A percentile compares a stretch with the other conserved stretches of the same genome.
Conservation (phyloP, 805 yeast genomes). For the Saturnispora bothae region DNA sequence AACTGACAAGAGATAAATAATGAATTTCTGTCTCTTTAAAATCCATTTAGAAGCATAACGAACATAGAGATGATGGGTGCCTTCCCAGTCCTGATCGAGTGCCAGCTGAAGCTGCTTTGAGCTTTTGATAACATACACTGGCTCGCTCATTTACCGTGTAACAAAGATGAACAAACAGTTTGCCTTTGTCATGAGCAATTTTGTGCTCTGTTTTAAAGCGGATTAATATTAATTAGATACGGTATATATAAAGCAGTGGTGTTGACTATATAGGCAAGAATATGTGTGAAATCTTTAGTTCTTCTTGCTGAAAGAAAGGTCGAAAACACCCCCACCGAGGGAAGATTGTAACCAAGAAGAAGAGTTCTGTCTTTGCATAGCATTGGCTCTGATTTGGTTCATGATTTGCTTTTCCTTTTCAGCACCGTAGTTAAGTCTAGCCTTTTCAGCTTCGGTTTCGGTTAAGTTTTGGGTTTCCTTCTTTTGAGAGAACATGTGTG, state of each 20-base stretch:
- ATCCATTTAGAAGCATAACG: not conserved
- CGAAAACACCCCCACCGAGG: slow-evolving; percentile 25
- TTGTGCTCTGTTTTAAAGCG: not conserved
- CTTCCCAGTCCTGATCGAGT: not conserved
- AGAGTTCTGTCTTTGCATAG: slow-evolving; percentile 19
- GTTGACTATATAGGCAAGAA: not conserved
- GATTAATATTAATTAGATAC: not conserved
- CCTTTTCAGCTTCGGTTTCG: slow-evolving; percentile 24
- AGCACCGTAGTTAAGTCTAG: slow-evolving; percentile 28
- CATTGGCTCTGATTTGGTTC: slow-evolving; percentile 27
- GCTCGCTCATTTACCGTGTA: not conserved
- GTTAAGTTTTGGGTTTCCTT: slow-evolving; percentile 23
- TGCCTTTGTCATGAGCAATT: not conserved
- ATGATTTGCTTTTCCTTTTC: slow-evolving; percentile 31
- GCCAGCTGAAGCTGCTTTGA: not conserved
- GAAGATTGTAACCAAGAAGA: slow-evolving; percentile 22
- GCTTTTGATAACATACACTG: not conserved
- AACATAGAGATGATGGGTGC: not conserved
- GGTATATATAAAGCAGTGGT: not conserved
- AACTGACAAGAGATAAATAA: slow-evolving; percentile 3
- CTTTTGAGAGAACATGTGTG: slow-evolving; percentile 21
- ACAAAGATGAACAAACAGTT: too few species aligned
- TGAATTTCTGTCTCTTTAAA: slow-evolving; percentile 1
- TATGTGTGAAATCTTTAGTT: slow-evolving; percentile 2
- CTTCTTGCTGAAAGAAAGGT: slow-evolving; percentile 23